These are phyloP conservation scores for Nicotiana benthamiana DNA, from an alignment of 257 asterid species.

Conservation along the genomic window DNA sequence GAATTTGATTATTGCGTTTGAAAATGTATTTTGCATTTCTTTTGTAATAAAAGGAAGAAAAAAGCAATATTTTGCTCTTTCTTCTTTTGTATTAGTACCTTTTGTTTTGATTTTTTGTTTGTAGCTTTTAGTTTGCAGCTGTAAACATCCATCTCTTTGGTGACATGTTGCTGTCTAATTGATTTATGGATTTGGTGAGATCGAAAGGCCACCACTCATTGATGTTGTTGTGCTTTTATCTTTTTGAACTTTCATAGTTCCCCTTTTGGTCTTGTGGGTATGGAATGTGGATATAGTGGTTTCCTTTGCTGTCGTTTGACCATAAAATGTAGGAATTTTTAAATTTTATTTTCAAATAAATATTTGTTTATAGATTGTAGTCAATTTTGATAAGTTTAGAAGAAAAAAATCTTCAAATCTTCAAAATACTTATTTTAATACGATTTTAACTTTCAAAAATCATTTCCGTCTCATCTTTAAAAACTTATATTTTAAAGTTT, in stretches of 20 bases:
- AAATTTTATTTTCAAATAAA: too few relatives aligned
- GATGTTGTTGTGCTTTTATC: not conserved
- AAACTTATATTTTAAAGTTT: too few relatives aligned
- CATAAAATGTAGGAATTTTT: too few relatives aligned
- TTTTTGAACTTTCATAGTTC: not conserved
- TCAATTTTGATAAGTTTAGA: too few relatives aligned
- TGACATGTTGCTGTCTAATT: slow-evolving; percentile 8
- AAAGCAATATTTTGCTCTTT: slow-evolving; percentile 3
- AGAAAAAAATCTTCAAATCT: too few relatives aligned
- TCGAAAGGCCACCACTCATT: not conserved
- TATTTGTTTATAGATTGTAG: too few relatives aligned
- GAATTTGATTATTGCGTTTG: not conserved
- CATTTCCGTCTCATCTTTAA: too few relatives aligned
- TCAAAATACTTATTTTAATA: too few relatives aligned
- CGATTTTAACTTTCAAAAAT: too few relatives aligned
- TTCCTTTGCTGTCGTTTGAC: too few relatives aligned
- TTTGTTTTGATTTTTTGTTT: not conserved
- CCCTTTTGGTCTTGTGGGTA: not conserved
- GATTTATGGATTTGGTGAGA: slow-evolving; percentile 4
- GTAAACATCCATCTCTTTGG: slow-evolving; percentile 20
- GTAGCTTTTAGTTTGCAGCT: slow-evolving; percentile 17
- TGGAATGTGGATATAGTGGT: too few relatives aligned
- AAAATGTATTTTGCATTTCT: not conserved
- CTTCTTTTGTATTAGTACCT: not conserved
- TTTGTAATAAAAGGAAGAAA: slow-evolving; percentile 16